Evolutionary conservation across 1,284 basidiomycete species (phyloP), one percentile per base, ranked within the genome.

Genomic region (Melampsora americana): DNA sequence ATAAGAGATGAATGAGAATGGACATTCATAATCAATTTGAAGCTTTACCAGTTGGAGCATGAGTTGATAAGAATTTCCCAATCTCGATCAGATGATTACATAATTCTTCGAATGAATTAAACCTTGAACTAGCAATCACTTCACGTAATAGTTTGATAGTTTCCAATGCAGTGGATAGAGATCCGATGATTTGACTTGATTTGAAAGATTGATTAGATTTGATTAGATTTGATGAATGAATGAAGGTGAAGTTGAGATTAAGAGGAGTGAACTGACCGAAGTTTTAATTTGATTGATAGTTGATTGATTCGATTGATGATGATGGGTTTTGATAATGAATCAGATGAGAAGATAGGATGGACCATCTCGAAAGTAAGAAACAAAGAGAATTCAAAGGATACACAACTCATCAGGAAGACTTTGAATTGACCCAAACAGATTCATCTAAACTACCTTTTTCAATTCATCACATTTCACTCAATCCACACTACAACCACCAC

Each of bases 101-200:
- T 42, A 76, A 59, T 44, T 76, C 65, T 48, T 69, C 66, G 39
- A 76, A 76, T 7, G 73, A 76, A 69, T n/a, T 50, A 32, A 76
- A 76, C 39, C 64, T 76, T 1, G 73, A 66, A 26, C 65, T 59
- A 14, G 73, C 53, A 28, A 76, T 68, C 0, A 76, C 65, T 53
- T 76, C 73, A 18, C 66, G 39, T 11, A 76, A 30, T 32, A 76
- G 20, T 20, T 68, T 76, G n/a, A 76, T 68, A 11, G 66, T 76
- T 32, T 69, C 66, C 12, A 42, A 64, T 26, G 65, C 73, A 2
- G 73, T 69, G 6, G 73, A 26, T 44, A 67, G 53, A 39, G 73
- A 76, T 14, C 73, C 73, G 2, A 76, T 26, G 26, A 76, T 23
- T 46, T 76, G 66, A 35, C 73, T 35, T 44, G 23, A 46, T 20